A percentile compares a stretch with the other conserved stretches of the same genome.
phyloP scores from a whole-genome alignment of 2,329 filamentous ascomycete species.

The Calonectria ilicicola region DNA sequence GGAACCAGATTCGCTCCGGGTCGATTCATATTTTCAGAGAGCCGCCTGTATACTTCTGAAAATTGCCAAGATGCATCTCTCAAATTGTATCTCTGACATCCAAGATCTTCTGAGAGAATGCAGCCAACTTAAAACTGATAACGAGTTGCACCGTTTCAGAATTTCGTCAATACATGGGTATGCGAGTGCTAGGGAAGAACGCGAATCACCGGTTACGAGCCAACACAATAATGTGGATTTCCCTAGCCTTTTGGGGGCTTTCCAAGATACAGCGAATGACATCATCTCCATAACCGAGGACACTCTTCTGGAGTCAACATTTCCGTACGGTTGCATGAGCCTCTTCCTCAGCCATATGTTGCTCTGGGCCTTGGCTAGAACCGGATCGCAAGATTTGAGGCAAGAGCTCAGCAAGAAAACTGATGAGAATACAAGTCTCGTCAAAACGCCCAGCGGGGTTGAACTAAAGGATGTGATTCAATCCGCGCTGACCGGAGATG shows the following conservation, averaged over 20 bases:
- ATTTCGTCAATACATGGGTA: neutral
- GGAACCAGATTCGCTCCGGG: neutral
- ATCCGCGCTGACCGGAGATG: neutral
- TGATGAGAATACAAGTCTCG: neutral
- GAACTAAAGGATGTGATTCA: neutral
- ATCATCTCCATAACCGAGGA: neutral
- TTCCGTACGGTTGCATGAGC: slow-evolving; percentile 2
- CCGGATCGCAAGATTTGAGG: neutral
- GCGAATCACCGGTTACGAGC: neutral
- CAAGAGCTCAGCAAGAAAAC: neutral
- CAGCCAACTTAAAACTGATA: neutral
- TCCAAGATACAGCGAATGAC: neutral
- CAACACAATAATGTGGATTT: neutral
- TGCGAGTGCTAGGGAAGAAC: neutral
- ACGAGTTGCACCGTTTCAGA: neutral
- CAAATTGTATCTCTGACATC: neutral
- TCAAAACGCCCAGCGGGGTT: neutral
- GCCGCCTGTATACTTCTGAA: neutral
- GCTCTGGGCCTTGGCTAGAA: neutral
- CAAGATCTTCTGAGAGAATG: neutral
- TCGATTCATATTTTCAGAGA: neutral
- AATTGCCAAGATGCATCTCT: neutral
- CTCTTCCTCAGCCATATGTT: slow-evolving; percentile 2
- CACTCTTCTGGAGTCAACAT: neutral
- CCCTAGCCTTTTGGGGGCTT: neutral